Evolutionary conservation across 306 rosid species (phyloP).

Genomic region (Hippophae tibetana): DNA sequence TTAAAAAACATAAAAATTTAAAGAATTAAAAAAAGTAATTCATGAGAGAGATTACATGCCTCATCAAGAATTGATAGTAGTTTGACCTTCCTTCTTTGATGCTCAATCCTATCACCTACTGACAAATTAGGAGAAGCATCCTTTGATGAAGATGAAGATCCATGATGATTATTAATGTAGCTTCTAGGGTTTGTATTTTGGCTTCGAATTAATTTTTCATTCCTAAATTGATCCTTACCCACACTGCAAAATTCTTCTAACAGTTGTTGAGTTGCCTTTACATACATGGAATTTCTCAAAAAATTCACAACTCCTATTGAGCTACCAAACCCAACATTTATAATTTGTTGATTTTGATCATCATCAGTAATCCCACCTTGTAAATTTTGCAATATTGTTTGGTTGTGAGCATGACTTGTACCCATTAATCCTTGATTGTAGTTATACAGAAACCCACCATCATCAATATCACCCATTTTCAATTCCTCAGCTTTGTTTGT

Average conservation of each 20-base stretch:
- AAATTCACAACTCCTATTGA: constrained; percentile 52
- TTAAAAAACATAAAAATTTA: constrained; percentile 6
- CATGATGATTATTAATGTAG: constrained; percentile 25
- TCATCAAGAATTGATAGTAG: constrained; percentile 79
- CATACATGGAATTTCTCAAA: constrained; percentile 67
- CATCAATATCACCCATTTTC: constrained; percentile 32
- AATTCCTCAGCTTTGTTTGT: constrained; percentile 66
- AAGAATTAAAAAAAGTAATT: constrained; percentile 17
- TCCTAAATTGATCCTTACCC: constrained; percentile 68
- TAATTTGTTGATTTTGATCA: constrained; percentile 25
- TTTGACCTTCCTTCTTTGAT: constrained; percentile 88
- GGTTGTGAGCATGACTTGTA: constrained; percentile 3
- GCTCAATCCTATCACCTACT: constrained; percentile 71
- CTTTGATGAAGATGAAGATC: constrained; percentile 48
- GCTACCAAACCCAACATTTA: constrained; percentile 37
- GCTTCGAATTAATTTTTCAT: constrained; percentile 33
- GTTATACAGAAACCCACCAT: constrained; percentile 22
- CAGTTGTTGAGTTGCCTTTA: constrained; percentile 66
- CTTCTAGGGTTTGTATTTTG: constrained; percentile 54
- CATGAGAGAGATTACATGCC: constrained; percentile 59
- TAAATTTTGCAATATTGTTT: constrained; percentile 28
- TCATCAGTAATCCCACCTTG: constrained; percentile 27
- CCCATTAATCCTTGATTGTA: constrained; percentile 32
- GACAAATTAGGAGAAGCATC: constrained; percentile 44
- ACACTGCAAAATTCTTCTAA: constrained; percentile 83